Evolutionary conservation across 2,329 filamentous ascomycete genomes (phyloP).

Genomic region (Nannizziopsis barbatae): DNA sequence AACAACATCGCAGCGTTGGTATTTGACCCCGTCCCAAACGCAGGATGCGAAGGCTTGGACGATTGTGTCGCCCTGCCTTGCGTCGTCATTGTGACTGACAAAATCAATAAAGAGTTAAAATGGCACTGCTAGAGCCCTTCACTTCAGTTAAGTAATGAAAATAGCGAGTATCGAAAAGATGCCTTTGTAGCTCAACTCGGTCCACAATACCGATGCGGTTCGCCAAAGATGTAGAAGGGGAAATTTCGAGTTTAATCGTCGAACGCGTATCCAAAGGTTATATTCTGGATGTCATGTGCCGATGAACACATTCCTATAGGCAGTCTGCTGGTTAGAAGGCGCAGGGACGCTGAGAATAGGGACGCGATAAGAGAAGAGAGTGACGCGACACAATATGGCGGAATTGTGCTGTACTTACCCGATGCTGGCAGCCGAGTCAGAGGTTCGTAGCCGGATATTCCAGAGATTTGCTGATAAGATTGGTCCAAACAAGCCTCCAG

Average conservation of each 20-base stretch:
- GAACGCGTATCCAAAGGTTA: neutral
- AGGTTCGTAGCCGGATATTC: constrained; percentile 2
- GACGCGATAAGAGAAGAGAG: neutral
- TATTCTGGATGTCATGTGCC: neutral
- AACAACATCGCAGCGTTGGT: constrained; percentile 55
- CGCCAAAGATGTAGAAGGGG: constrained; percentile 9
- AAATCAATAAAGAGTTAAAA: neutral
- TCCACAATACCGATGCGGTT: neutral
- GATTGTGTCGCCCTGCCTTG: constrained; percentile 10
- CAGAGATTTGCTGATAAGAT: neutral
- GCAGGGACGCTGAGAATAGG: neutral
- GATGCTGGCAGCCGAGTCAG: constrained; percentile 4
- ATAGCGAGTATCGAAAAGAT: neutral
- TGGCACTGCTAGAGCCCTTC: neutral
- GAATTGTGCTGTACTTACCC: constrained; percentile 5
- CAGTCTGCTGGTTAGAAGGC: neutral
- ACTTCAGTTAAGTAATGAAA: no score
- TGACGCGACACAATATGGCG: neutral
- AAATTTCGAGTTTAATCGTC: constrained; percentile 4
- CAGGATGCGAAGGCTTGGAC: constrained; percentile 32
- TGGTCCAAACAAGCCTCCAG: constrained; percentile 1
- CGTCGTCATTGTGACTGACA: constrained; percentile 9
- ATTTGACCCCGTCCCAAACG: constrained; percentile 32
- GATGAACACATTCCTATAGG: neutral
- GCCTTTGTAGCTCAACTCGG: no score